phyloP scores from a whole-genome alignment of 2,329 filamentous ascomycete genomes.

The Hymenoscyphus fructigenus region DNA sequence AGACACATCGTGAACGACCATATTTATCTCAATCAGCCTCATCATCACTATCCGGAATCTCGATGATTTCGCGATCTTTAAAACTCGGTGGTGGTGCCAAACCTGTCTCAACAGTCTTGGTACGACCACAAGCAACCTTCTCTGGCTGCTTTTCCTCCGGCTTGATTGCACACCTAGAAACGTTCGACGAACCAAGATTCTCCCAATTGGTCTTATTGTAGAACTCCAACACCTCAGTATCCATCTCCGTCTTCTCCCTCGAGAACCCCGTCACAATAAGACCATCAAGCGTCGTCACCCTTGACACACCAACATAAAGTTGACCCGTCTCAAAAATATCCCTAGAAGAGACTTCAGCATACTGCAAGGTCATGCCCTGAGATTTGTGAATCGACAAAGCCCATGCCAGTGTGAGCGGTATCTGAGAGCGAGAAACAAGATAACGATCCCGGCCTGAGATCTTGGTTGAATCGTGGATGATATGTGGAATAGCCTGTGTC shows the following conservation, averaged over 20 bases:
- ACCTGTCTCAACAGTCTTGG: too few species aligned
- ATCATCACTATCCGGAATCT: not conserved
- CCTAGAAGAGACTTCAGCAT: constrained; percentile 28
- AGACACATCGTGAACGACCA: too few species aligned
- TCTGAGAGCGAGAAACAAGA: constrained; percentile 39
- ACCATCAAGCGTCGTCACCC: constrained; percentile 28
- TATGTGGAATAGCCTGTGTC: constrained; percentile 14
- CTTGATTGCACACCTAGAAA: not conserved
- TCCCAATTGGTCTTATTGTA: constrained; percentile 32
- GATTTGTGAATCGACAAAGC: constrained; percentile 96
- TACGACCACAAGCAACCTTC: not conserved
- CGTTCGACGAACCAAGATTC: constrained; percentile 11
- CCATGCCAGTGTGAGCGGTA: constrained; percentile 89
- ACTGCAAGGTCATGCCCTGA: constrained; percentile 72
- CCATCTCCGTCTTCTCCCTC: constrained; percentile 22
- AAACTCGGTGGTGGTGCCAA: not conserved
- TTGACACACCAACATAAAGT: constrained; percentile 32
- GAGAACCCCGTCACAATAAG: constrained; percentile 28
- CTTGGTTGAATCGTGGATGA: constrained; percentile 15
- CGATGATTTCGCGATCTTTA: not conserved
- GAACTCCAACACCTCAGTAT: constrained; percentile 30
- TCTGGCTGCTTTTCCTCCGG: not conserved
- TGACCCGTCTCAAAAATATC: constrained; percentile 33
- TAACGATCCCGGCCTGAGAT: constrained; percentile 20
- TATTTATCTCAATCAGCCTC: not conserved